These are phyloP conservation scores for Fusarium coffeatum DNA, from an alignment of 2,329 filamentous ascomycete genomes.

Conservation along the genomic window DNA sequence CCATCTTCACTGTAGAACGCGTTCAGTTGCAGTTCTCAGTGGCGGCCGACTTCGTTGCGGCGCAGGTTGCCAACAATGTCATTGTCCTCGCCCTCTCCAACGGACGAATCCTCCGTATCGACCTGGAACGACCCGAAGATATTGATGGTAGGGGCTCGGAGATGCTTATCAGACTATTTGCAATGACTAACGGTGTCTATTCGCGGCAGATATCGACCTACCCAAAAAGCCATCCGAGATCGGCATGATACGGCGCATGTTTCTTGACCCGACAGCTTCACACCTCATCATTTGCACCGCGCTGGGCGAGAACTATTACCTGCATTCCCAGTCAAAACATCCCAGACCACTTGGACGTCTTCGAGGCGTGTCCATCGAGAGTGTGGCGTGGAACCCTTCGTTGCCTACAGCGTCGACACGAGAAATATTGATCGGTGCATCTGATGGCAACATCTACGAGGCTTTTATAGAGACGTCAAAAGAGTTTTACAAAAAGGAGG, in stretches of 20 bases:
- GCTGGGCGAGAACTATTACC: conserved; percentile 95
- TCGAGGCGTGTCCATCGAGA: conserved; percentile 88
- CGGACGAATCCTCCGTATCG: conserved; percentile 91
- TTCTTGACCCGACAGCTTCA: conserved; percentile 95
- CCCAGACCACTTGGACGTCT: conserved; percentile 84
- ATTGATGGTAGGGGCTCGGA: conserved; percentile 76
- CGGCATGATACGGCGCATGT: conserved; percentile 93
- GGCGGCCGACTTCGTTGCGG: conserved; percentile 94
- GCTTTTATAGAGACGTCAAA: conserved; percentile 93
- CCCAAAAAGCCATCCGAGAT: conserved; percentile 92
- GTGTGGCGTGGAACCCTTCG: conserved; percentile 93
- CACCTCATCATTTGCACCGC: conserved; percentile 93
- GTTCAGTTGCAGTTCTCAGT: conserved; percentile 95
- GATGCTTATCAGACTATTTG: not conserved
- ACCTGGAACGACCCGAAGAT: conserved; percentile 91
- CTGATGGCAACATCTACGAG: conserved; percentile 96
- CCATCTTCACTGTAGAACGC: conserved; percentile 93
- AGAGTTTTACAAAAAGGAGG: conserved; percentile 95
- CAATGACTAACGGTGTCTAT: conserved; percentile 20
- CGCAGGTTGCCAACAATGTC: conserved; percentile 97
- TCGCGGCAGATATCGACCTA: conserved; percentile 84
- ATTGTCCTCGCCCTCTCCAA: conserved; percentile 92
- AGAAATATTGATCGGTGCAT: conserved; percentile 90
- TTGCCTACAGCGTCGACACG: conserved; percentile 92
- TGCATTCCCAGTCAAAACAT: conserved; percentile 92